Percentiles rank a stretch among this genome's conserved stretches.
Evolutionary conservation across 768 basidiomycete genomes (phyloP).

Genomic region (Termitomyces sp.): DNA sequence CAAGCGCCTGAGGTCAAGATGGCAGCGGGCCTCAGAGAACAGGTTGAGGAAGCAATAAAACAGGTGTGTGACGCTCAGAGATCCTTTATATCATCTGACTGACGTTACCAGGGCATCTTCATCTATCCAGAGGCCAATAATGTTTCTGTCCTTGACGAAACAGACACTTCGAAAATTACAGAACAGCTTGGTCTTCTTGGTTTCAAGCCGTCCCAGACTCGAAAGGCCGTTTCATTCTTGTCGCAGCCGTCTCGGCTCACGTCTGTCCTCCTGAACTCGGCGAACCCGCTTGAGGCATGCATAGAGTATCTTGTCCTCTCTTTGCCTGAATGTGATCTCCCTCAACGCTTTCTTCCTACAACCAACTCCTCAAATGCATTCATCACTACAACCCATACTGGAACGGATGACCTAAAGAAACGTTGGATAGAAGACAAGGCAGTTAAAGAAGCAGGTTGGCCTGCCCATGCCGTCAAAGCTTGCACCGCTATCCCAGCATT

Average conservation of each 20-base stretch:
- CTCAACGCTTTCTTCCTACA: constrained; percentile 58
- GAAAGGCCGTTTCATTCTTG: constrained; percentile 50
- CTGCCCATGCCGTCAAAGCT: constrained; percentile 59
- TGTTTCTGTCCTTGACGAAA: constrained; percentile 30
- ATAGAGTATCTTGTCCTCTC: constrained; percentile 83
- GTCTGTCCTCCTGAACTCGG: constrained; percentile 50
- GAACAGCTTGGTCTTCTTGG: constrained; percentile 59
- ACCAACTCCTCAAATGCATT: constrained; percentile 68
- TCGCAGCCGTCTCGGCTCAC: constrained; percentile 52
- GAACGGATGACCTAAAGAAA: constrained; percentile 55
- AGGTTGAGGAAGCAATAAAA: constrained; percentile 78
- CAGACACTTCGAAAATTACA: constrained; percentile 36
- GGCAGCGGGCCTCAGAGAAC: constrained; percentile 67
- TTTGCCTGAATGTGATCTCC: constrained; percentile 84
- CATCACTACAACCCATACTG: constrained; percentile 58
- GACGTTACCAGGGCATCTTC: constrained; percentile 30
- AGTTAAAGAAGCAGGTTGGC: constrained; percentile 82
- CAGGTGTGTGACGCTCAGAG: constrained; percentile 38
- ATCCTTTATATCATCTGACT: neutral
- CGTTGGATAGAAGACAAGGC: constrained; percentile 81
- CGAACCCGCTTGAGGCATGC: constrained; percentile 67
- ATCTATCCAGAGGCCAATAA: constrained; percentile 45
- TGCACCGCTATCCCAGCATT: constrained; percentile 33
- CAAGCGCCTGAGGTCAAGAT: constrained; percentile 76
- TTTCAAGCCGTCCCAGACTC: constrained; percentile 53